phyloP scores from a whole-genome alignment of 1,284 basidiomycete genomes.

The Cystobasidiaceae sp. region DNA sequence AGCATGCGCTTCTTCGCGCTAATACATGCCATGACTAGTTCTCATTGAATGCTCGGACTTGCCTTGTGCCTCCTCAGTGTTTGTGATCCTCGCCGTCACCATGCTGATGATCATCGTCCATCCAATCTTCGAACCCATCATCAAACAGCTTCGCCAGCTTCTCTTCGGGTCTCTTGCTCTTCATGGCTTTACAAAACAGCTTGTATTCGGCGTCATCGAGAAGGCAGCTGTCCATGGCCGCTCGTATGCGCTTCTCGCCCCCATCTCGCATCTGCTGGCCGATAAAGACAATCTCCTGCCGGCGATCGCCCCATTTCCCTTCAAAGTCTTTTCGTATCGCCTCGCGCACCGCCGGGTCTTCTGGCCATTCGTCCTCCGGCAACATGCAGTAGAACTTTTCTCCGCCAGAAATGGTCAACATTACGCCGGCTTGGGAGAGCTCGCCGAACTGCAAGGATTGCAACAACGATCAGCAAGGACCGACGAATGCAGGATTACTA shows the following conservation, averaged over 20 bases:
- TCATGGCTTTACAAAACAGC: conserved; percentile 49
- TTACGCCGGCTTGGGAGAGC: conserved; percentile 51
- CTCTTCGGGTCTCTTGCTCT: conserved; percentile 42
- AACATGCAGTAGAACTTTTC: conserved; percentile 49
- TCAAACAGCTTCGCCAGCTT: conserved; percentile 46
- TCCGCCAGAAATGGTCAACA: conserved; percentile 49
- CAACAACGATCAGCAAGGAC: background rate
- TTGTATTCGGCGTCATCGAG: conserved; percentile 49
- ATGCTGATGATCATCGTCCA: conserved; percentile 6
- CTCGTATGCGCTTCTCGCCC: conserved; percentile 44
- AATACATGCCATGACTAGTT: background rate
- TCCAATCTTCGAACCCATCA: conserved; percentile 38
- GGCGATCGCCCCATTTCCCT: conserved; percentile 50
- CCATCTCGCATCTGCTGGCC: conserved; percentile 45
- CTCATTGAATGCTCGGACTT: background rate
- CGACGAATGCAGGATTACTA: background rate
- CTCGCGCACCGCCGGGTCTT: conserved; percentile 46
- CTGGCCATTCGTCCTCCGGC: conserved; percentile 48
- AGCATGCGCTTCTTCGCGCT: no score
- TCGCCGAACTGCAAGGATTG: conserved; percentile 46
- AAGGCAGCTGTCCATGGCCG: conserved; percentile 47
- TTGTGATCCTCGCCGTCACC: background rate
- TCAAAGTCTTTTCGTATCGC: conserved; percentile 50
- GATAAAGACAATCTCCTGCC: conserved; percentile 50
- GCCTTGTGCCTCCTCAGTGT: background rate